Evolutionary conservation across 164 flowering plant species (phyloP).

Genomic region (Piper longum): DNA sequence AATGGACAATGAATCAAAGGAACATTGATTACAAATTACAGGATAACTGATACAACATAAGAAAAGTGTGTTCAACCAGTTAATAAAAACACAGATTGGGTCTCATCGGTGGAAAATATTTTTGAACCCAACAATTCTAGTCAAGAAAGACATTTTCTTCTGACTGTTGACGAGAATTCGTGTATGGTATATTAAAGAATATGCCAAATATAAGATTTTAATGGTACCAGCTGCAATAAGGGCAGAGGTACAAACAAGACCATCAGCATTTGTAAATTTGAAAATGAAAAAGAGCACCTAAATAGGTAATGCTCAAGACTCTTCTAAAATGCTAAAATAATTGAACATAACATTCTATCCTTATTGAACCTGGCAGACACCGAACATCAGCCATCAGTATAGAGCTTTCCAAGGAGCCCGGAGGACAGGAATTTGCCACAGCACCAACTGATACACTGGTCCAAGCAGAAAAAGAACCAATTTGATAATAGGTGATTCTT

Average conservation of each 20-base stretch:
- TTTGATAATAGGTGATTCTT: background rate
- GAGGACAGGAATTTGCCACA: conserved; percentile 61
- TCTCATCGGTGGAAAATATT: no score
- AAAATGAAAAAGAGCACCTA: conserved; percentile 1
- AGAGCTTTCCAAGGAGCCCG: conserved; percentile 31
- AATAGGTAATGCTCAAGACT: background rate
- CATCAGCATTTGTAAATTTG: no score
- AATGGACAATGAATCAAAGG: conserved; percentile 10
- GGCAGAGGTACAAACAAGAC: no score
- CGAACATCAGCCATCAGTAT: conserved; percentile 88
- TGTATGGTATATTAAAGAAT: no score
- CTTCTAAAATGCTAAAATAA: background rate
- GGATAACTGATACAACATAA: background rate
- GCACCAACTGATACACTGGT: conserved; percentile 70
- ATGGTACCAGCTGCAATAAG: no score
- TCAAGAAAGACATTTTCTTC: no score
- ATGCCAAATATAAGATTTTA: no score
- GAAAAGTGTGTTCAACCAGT: no score
- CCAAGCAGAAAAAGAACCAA: conserved; percentile 17
- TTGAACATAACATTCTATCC: background rate
- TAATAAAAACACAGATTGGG: no score
- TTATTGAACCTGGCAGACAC: conserved; percentile 74
- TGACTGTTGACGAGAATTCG: no score
- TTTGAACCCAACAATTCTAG: no score
- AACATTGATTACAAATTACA: background rate